phyloP scores from a whole-genome alignment of 371 early-diverging fungal genomes.

The Rhizomucor miehei region DNA sequence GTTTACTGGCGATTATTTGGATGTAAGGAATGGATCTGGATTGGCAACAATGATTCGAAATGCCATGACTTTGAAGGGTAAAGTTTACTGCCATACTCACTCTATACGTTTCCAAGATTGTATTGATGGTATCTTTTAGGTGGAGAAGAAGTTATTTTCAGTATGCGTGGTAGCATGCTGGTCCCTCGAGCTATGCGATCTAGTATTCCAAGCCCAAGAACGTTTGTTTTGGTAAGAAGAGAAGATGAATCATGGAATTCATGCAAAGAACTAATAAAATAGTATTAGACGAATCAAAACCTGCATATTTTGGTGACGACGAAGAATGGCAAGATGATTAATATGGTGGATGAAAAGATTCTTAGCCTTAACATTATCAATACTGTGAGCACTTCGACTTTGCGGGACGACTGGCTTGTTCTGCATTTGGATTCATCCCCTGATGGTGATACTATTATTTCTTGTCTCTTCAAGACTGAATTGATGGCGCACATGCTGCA shows the following conservation, averaged over 20 bases:
- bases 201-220: slow-evolving; percentile 74
- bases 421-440: slow-evolving; percentile 63
- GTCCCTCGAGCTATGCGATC: slow-evolving; percentile 80
- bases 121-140: slow-evolving; percentile 11
- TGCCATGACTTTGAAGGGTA: slow-evolving; percentile 52
- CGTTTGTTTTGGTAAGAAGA: slow-evolving; percentile 59
- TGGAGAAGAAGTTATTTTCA: slow-evolving; percentile 65
- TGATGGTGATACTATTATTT: slow-evolving; percentile 52
- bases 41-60: slow-evolving; percentile 66
- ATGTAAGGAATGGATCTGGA: slow-evolving; percentile 63
- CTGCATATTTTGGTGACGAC: slow-evolving; percentile 60
- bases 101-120: too few relatives aligned
- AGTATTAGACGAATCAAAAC: slow-evolving; percentile 48
- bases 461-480: slow-evolving; percentile 84
- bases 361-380: slow-evolving; percentile 52
- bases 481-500: slow-evolving; percentile 65
- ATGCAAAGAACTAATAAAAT: slow-evolving; percentile 12
- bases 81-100: not conserved
- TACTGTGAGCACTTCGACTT: slow-evolving; percentile 60
- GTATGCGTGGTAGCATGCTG: slow-evolving; percentile 61
- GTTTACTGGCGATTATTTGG: slow-evolving; percentile 92
- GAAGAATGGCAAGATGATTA: slow-evolving; percentile 54
- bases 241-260: not conserved
- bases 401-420: slow-evolving; percentile 86
- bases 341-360: slow-evolving; percentile 51